Evolutionary conservation across 768 basidiomycete species (phyloP).

Genomic region (Termitomyces sp.): DNA sequence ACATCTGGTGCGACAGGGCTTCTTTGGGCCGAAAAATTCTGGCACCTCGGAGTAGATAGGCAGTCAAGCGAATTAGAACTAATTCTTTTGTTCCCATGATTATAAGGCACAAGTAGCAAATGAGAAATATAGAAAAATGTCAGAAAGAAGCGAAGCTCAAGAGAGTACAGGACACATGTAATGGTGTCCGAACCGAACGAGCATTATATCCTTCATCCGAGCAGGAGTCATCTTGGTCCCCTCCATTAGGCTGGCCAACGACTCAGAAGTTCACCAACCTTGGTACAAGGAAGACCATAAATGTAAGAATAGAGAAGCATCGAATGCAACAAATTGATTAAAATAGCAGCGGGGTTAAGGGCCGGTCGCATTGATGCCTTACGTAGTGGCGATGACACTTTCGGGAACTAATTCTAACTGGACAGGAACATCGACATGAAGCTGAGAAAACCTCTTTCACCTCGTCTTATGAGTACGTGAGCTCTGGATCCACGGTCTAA

Average conservation of each 20-base stretch:
- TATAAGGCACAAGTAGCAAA: conserved; percentile 5
- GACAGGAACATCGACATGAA: conserved; percentile 12
- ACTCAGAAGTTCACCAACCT: conserved; percentile 46
- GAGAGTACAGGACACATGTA: conserved; percentile 16
- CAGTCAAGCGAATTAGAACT: conserved; percentile 1
- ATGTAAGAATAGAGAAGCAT: conserved; percentile 14
- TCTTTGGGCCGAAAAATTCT: conserved; percentile 25
- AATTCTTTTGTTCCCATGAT: conserved; percentile 7
- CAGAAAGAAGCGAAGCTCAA: conserved; percentile 54
- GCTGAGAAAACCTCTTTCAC: conserved; percentile 15
- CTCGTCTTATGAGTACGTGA: conserved; percentile 10
- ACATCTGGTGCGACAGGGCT: conserved; percentile 38
- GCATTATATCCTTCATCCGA: conserved; percentile 71
- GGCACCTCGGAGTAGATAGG: background rate
- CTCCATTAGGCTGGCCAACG: conserved; percentile 69
- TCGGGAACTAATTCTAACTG: conserved; percentile 4
- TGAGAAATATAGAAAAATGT: conserved; percentile 26
- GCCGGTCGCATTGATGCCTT: conserved; percentile 20
- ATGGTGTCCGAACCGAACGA: conserved; percentile 21
- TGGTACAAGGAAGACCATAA: conserved; percentile 56
- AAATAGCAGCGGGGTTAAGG: conserved; percentile 31
- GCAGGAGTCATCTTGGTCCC: conserved; percentile 55
- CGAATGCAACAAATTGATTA: background rate
- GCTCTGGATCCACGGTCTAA: conserved; percentile 2
- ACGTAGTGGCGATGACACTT: conserved; percentile 12